Conservation (phyloP, 2,329 filamentous ascomycete genomes). For the Pestalotiopsis sp. region DNA sequence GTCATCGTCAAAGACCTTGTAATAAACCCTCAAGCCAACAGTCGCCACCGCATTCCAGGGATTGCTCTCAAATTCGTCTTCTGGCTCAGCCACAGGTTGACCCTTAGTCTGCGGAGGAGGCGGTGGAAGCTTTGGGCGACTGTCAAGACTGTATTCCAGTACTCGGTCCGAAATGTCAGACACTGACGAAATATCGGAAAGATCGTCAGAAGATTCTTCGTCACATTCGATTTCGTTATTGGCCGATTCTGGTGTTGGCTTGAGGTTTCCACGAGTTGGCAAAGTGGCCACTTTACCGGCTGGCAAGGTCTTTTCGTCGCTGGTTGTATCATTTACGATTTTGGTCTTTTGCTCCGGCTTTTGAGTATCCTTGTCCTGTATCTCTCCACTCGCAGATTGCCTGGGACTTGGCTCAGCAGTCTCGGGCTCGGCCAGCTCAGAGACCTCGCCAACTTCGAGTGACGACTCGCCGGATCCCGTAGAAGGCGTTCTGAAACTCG, state of each 20-base stretch:
- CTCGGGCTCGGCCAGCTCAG: background rate
- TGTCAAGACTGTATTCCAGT: constrained; percentile 29
- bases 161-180: constrained; percentile 41
- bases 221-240: constrained; percentile 12
- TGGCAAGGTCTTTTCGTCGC: background rate
- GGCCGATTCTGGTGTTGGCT: background rate
- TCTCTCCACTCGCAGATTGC: background rate
- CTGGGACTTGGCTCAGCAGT: background rate
- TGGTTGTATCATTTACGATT: background rate
- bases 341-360: background rate
- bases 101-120: constrained; percentile 27
- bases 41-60: constrained; percentile 66
- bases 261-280: background rate
- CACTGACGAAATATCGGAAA: constrained; percentile 31
- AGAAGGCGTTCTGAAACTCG: constrained; percentile 16
- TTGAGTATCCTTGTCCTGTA: background rate
- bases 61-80: constrained; percentile 54
- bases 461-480: constrained; percentile 15
- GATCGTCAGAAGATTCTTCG: constrained; percentile 20
- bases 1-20: constrained; percentile 41
- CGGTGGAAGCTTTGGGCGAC: constrained; percentile 18
- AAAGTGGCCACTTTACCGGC: background rate
- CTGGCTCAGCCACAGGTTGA: constrained; percentile 42
- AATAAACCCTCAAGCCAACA: constrained; percentile 61
- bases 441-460: background rate